phyloP scores from a whole-genome alignment of 2,329 filamentous ascomycete genomes.

The Penicillium brasilianum region DNA sequence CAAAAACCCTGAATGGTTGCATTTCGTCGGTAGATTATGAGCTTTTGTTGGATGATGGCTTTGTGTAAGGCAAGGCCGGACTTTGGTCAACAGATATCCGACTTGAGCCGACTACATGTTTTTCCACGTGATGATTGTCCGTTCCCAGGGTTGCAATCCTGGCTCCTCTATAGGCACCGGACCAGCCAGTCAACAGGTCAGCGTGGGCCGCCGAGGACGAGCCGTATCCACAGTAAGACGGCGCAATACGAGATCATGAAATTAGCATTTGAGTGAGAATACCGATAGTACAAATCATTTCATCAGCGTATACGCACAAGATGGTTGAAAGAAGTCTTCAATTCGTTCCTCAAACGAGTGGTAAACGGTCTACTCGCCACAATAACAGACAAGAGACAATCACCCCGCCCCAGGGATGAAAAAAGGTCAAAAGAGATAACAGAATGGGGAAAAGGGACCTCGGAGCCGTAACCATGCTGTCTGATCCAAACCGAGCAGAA shows the following conservation, averaged over 20 bases:
- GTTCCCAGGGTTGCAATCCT: neutral
- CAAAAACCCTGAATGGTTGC: neutral
- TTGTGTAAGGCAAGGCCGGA: neutral
- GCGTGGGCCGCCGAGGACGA: neutral
- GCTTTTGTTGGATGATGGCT: neutral
- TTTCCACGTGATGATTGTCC: neutral
- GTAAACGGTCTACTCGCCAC: neutral
- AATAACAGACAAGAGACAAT: neutral
- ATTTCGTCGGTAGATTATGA: neutral
- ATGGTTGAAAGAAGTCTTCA: slow-evolving; percentile 5
- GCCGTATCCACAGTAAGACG: slow-evolving; percentile 1
- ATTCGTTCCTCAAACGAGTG: slow-evolving; percentile 9
- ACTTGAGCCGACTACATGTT: neutral
- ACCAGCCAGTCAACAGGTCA: neutral
- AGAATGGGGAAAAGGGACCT: slow-evolving; percentile 7
- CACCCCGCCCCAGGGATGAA: neutral
- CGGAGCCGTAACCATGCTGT: slow-evolving; percentile 18
- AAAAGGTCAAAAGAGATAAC: neutral
- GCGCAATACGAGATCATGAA: neutral
- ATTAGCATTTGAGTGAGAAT: too few species aligned
- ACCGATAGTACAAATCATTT: neutral
- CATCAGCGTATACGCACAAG: neutral
- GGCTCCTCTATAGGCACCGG: neutral
- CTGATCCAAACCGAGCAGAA: slow-evolving; percentile 11
- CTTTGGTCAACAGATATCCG: neutral